Conservation (phyloP, 495 filamentous ascomycete genomes). For the Talaromyces borbonicus region DNA sequence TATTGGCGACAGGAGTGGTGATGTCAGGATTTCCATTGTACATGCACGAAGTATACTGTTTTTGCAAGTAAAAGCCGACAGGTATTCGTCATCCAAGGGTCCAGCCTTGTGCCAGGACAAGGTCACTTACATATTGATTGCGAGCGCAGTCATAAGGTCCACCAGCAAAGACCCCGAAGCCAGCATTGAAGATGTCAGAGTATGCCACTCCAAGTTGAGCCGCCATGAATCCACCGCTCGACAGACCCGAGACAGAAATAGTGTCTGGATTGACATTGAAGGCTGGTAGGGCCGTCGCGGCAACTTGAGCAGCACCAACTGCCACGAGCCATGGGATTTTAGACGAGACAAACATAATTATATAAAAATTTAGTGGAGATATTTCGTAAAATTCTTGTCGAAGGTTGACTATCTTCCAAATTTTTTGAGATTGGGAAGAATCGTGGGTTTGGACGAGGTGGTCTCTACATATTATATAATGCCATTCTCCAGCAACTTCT, state of each 20-base stretch:
- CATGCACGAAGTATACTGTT: too few species aligned
- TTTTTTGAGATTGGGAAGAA: too few species aligned
- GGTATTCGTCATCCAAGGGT: background rate
- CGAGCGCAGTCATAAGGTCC: background rate
- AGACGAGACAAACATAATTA: too few species aligned
- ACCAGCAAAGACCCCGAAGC: background rate
- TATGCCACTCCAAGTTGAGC: background rate
- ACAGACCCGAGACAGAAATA: background rate
- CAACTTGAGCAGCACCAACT: too few species aligned
- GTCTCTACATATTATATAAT: too few species aligned
- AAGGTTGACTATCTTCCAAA: too few species aligned
- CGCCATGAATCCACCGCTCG: background rate
- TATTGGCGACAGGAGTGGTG: background rate
- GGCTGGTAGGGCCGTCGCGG: background rate
- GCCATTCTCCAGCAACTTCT: too few species aligned
- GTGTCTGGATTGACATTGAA: background rate
- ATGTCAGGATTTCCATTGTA: background rate
- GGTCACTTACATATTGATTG: background rate
- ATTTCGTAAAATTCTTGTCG: too few species aligned
- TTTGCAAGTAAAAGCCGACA: background rate
- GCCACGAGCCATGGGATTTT: too few species aligned
- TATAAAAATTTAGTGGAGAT: too few species aligned
- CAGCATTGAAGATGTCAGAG: constrained; percentile 1
- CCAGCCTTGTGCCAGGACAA: background rate
- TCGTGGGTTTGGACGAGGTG: too few species aligned